phyloP scores from a whole-genome alignment of 2,329 filamentous ascomycete genomes.

The Ophiostoma perfectum region DNA sequence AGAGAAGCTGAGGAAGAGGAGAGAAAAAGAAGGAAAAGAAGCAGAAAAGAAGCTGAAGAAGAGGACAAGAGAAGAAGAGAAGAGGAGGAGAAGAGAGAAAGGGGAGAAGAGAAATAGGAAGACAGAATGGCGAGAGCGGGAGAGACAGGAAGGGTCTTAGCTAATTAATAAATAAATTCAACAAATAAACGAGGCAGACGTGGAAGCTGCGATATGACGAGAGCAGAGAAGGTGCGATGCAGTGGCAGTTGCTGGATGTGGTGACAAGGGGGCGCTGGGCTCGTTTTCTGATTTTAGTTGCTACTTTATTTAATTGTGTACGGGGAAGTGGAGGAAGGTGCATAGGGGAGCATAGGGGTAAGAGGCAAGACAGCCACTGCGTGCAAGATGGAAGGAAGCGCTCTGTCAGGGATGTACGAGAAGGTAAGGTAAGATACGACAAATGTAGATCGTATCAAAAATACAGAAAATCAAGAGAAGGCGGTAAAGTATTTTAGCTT shows the following conservation, averaged over 20 bases:
- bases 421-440: too few species aligned
- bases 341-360: not conserved
- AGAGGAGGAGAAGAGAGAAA: not conserved
- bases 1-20: not conserved
- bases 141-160: too few species aligned
- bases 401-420: too few species aligned
- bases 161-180: too few species aligned
- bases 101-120: not conserved
- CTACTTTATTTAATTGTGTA: conserved; percentile 3
- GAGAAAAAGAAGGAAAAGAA: not conserved
- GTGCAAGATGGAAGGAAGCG: too few species aligned
- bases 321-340: conserved; percentile 14
- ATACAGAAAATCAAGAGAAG: too few species aligned
- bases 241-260: not conserved
- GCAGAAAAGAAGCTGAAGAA: not conserved
- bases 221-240: not conserved
- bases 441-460: too few species aligned
- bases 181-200: not conserved
- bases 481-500: too few species aligned
- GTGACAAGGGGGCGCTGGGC: not conserved
- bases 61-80: not conserved
- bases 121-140: too few species aligned
- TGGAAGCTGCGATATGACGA: not conserved
- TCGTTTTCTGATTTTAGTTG: not conserved
- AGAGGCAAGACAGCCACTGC: not conserved